These are phyloP conservation scores for Usnea hakonensis DNA, from an alignment of 495 filamentous ascomycete genomes.

Conservation along the genomic window DNA sequence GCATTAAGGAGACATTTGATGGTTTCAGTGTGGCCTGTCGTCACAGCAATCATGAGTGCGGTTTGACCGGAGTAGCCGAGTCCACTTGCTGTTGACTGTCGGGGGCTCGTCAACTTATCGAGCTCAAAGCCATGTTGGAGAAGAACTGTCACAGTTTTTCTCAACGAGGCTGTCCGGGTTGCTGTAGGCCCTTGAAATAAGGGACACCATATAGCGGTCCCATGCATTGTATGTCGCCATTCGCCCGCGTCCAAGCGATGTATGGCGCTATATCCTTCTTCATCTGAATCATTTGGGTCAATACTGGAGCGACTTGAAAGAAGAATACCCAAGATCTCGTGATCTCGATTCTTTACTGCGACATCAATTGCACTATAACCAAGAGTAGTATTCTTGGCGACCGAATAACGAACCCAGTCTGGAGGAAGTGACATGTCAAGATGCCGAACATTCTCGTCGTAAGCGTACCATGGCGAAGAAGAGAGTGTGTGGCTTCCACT, in stretches of 20 bases:
- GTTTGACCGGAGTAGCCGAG: too few relatives aligned
- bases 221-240: too few relatives aligned
- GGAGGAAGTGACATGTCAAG: neutral
- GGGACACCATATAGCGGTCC: too few relatives aligned
- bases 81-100: too few relatives aligned
- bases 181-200: too few relatives aligned
- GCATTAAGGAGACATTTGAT: too few relatives aligned
- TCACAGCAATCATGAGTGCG: too few relatives aligned
- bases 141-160: too few relatives aligned
- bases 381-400: neutral
- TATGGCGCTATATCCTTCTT: neutral
- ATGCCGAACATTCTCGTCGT: neutral
- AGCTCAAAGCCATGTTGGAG: too few relatives aligned
- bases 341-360: neutral
- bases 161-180: too few relatives aligned
- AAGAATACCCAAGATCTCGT: neutral
- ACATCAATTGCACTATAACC: neutral
- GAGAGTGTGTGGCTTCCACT: neutral
- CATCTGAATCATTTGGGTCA: neutral
- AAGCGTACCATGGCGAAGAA: conserved; percentile 1
- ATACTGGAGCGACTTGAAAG: neutral
- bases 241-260: neutral
- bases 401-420: neutral
- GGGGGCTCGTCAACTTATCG: too few relatives aligned
- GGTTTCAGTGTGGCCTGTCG: too few relatives aligned